These are phyloP conservation scores for Oropetium thomaeum DNA, from an alignment of 176 grass and related monocot genomes.

Conservation along the genomic window DNA sequence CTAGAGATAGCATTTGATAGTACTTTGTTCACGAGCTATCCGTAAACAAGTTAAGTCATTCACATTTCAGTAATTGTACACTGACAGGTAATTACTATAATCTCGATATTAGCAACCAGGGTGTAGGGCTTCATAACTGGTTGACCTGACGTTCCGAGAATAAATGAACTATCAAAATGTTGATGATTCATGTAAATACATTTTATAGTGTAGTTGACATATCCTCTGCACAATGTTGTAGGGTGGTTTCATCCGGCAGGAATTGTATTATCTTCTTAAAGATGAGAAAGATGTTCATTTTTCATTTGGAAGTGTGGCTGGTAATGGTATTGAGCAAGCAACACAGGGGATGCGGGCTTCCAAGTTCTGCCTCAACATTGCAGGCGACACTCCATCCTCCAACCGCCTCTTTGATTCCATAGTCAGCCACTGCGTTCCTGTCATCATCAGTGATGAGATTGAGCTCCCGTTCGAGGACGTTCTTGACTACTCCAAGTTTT, in stretches of 20 bases:
- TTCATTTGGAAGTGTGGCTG: conserved; percentile 60
- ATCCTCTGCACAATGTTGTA: conserved; percentile 22
- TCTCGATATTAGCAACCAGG: not conserved
- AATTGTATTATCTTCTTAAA: conserved; percentile 72
- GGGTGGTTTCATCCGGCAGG: conserved; percentile 64
- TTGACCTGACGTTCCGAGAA: not conserved
- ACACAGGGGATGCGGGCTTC: conserved; percentile 54
- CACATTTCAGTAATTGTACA: no score
- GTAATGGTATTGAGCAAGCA: conserved; percentile 47
- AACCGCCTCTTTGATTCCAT: conserved; percentile 68
- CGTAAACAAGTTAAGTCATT: not conserved
- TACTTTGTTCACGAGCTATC: conserved; percentile 1
- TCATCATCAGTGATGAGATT: conserved; percentile 66
- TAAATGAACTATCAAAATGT: not conserved
- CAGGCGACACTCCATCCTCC: conserved; percentile 65
- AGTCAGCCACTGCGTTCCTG: conserved; percentile 57
- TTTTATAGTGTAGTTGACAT: conserved; percentile 5
- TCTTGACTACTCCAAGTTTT: conserved; percentile 63
- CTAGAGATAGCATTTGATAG: no score
- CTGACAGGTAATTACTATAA: no score
- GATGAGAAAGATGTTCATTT: conserved; percentile 68
- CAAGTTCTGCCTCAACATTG: conserved; percentile 71
- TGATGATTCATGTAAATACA: not conserved
- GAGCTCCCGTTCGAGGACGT: conserved; percentile 69
- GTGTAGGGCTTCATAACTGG: not conserved